phyloP scores from a whole-genome alignment of 2,329 filamentous ascomycete species.

The Graphilbum fragrans region DNA sequence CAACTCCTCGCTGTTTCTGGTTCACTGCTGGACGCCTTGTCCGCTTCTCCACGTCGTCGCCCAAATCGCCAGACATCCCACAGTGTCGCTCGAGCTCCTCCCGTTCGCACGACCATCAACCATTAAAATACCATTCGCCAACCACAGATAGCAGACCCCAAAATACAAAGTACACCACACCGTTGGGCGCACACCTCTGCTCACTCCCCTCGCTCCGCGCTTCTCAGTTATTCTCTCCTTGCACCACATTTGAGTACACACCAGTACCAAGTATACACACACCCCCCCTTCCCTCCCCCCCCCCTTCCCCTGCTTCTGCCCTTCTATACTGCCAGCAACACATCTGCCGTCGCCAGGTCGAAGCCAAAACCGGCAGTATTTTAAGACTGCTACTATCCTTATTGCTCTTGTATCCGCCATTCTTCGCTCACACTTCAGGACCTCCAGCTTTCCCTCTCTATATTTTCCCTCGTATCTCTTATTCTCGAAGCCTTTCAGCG shows the following conservation, averaged over 20 bases:
- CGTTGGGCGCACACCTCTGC: too few species aligned
- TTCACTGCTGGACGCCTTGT: too few species aligned
- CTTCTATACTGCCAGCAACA: background rate
- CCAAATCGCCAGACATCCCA: too few species aligned
- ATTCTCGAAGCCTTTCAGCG: background rate
- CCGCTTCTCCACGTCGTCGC: too few species aligned
- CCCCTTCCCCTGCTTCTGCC: background rate
- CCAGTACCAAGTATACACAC: background rate
- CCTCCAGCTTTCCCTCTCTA: background rate
- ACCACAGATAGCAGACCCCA: too few species aligned
- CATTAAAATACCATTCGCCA: background rate
- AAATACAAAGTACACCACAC: too few species aligned
- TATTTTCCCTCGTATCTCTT: background rate
- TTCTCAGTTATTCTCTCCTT: too few species aligned
- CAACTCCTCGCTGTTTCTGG: too few species aligned
- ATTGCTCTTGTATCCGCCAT: background rate
- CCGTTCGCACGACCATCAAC: background rate
- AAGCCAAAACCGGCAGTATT: constrained; percentile 1
- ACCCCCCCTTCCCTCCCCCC: background rate
- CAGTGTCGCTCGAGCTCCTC: too few species aligned
- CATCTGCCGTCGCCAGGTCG: constrained; percentile 4
- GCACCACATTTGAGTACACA: background rate
- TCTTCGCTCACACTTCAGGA: background rate
- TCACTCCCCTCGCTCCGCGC: too few species aligned
- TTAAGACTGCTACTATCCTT: background rate